These are phyloP conservation scores for Capsicum rhomboideum DNA, from an alignment of 257 asterid genomes.

Conservation along the genomic window DNA sequence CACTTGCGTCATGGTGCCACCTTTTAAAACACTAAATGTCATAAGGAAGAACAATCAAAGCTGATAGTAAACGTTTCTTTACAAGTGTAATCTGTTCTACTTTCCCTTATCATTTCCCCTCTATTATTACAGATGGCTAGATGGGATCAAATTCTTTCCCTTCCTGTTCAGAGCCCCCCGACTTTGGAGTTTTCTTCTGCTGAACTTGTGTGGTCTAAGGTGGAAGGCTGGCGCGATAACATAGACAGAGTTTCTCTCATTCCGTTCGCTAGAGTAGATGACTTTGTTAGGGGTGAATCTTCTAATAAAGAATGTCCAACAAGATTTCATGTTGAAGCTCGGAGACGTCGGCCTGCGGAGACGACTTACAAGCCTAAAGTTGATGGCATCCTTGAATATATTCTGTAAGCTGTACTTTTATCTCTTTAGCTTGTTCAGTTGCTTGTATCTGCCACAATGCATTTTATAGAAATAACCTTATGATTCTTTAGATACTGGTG, in stretches of 20 bases:
- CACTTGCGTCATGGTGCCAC: not conserved
- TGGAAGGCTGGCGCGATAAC: slow-evolving; percentile 92
- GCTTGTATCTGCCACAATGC: not conserved
- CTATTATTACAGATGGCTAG: slow-evolving; percentile 75
- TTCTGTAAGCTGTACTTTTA: slow-evolving; percentile 41
- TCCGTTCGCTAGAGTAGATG: slow-evolving; percentile 81
- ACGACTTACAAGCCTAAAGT: slow-evolving; percentile 73
- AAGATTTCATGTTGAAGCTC: slow-evolving; percentile 87
- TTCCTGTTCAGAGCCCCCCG: slow-evolving; percentile 94
- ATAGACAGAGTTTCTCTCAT: slow-evolving; percentile 75
- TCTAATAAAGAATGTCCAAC: slow-evolving; percentile 84
- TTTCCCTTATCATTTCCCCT: not conserved
- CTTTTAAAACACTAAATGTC: not conserved
- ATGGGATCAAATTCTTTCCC: slow-evolving; percentile 91
- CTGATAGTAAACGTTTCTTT: not conserved
- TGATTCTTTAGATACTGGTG: slow-evolving; percentile 81
- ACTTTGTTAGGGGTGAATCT: slow-evolving; percentile 89
- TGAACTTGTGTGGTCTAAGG: slow-evolving; percentile 92
- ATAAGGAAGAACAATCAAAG: not conserved
- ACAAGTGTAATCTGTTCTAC: not conserved
- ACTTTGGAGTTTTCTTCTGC: slow-evolving; percentile 65
- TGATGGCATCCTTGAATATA: slow-evolving; percentile 92
- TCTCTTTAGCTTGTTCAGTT: not conserved
- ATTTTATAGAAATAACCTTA: not conserved
- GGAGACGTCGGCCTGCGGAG: slow-evolving; percentile 58